These are phyloP conservation scores for Fraxinus xanthoxyloides DNA, from an alignment of 305 asterid species.

Conservation along the genomic window DNA sequence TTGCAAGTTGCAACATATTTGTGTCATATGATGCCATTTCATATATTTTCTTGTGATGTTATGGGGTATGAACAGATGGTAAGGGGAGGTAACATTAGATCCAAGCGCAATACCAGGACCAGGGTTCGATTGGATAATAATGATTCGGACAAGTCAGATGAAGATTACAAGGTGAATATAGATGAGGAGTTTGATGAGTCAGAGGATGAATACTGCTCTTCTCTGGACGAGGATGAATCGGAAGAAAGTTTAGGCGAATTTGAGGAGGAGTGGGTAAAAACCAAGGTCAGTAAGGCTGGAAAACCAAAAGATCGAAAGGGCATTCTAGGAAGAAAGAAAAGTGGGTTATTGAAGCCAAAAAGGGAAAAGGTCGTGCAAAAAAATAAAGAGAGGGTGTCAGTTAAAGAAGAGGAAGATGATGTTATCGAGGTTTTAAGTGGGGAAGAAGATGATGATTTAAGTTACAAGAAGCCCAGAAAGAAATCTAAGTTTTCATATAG, in stretches of 20 bases:
- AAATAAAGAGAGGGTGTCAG: slow-evolving; percentile 24
- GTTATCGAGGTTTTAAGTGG: slow-evolving; percentile 32
- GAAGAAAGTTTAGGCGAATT: slow-evolving; percentile 48
- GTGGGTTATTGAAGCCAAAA: slow-evolving; percentile 29
- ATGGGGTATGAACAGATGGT: slow-evolving; percentile 54
- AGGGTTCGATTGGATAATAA: slow-evolving; percentile 36
- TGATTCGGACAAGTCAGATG: slow-evolving; percentile 81
- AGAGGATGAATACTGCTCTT: slow-evolving; percentile 70
- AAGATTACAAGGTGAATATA: slow-evolving; percentile 71
- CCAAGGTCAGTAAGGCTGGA: slow-evolving; percentile 47
- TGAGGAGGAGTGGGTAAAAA: slow-evolving; percentile 41
- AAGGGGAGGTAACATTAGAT: slow-evolving; percentile 48
- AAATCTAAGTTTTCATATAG: slow-evolving; percentile 23
- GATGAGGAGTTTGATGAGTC: slow-evolving; percentile 64
- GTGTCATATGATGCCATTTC: slow-evolving; percentile 1
- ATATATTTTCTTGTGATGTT: slow-evolving; percentile 10
- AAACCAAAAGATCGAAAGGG: slow-evolving; percentile 27
- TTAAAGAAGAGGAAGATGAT: slow-evolving; percentile 34
- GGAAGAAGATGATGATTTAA: slow-evolving; percentile 40
- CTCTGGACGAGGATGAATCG: slow-evolving; percentile 68
- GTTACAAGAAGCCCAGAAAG: slow-evolving; percentile 31
- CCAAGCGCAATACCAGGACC: slow-evolving; percentile 44
- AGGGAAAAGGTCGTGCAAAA: slow-evolving; percentile 30
- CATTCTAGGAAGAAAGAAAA: slow-evolving; percentile 39
- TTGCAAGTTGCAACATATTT: not conserved